Percentiles rank a stretch among this genome's conserved stretches.
phyloP scores from a whole-genome alignment of 768 basidiomycete genomes.

The Tulasnella sp. region DNA sequence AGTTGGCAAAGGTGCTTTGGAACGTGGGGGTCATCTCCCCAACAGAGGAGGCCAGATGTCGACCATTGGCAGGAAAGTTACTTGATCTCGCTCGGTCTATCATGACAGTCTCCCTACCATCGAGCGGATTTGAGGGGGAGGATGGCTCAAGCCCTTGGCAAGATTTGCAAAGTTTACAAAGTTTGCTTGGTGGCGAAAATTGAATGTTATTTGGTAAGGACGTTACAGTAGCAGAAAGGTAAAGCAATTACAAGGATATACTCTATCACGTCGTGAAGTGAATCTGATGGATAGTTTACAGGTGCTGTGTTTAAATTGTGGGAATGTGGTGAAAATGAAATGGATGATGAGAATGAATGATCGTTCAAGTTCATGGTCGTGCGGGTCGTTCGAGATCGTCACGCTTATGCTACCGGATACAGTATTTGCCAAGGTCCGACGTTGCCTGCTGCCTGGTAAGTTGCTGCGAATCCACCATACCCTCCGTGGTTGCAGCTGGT shows the following conservation, averaged over 20 bases:
- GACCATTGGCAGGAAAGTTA: background rate
- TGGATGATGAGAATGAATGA: background rate
- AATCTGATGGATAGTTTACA: background rate
- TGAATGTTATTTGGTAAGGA: background rate
- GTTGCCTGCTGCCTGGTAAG: background rate
- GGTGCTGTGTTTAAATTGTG: background rate
- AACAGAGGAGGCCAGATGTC: background rate
- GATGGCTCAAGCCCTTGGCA: background rate
- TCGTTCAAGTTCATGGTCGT: background rate
- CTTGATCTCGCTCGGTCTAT: background rate
- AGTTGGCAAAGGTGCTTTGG: conserved; percentile 75
- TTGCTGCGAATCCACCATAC: background rate
- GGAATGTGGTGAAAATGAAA: background rate
- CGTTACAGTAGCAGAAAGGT: background rate
- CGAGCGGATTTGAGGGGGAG: background rate
- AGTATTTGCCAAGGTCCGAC: background rate
- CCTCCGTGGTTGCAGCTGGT: background rate
- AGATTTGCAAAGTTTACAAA: background rate
- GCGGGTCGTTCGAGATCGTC: background rate
- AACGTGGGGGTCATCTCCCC: conserved; percentile 39
- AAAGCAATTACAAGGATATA: background rate
- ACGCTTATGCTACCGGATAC: background rate
- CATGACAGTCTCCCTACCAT: background rate
- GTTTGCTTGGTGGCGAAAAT: background rate
- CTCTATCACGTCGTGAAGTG: background rate